phyloP scores from a whole-genome alignment of 495 filamentous ascomycete genomes.

The Penicillium turbatum region DNA sequence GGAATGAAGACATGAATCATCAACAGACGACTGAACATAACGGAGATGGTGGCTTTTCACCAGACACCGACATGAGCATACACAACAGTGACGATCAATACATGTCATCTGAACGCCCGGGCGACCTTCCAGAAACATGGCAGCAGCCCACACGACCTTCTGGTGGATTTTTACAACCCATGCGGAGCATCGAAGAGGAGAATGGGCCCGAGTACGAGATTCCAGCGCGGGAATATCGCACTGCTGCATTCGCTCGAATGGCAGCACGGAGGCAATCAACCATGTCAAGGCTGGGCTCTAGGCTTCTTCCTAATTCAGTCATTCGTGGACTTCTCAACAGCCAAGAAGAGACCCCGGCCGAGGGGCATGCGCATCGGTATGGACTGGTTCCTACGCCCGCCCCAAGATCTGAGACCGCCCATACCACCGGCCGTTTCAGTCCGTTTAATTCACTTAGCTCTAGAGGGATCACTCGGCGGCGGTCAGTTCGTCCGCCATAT shows the following conservation, averaged over 20 bases:
- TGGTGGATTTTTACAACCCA: slow-evolving; percentile 21
- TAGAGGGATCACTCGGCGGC: slow-evolving; percentile 38
- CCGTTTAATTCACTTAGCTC: slow-evolving; percentile 40
- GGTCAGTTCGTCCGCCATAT: slow-evolving; percentile 36
- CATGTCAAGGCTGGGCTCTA: slow-evolving; percentile 49
- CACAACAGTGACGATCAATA: slow-evolving; percentile 12
- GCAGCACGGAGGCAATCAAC: slow-evolving; percentile 47
- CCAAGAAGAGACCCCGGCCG: slow-evolving; percentile 46
- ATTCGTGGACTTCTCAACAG: slow-evolving; percentile 43
- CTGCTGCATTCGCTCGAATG: slow-evolving; percentile 38
- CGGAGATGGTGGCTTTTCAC: slow-evolving; percentile 21
- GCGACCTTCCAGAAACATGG: slow-evolving; percentile 16
- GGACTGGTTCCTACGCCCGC: slow-evolving; percentile 39
- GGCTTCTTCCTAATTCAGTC: slow-evolving; percentile 48
- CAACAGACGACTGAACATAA: slow-evolving; percentile 28
- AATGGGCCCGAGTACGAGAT: slow-evolving; percentile 22
- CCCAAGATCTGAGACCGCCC: slow-evolving; percentile 35
- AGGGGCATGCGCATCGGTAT: slow-evolving; percentile 49
- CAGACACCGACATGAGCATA: slow-evolving; percentile 15
- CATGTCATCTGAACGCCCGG: slow-evolving; percentile 9
- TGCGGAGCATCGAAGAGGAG: slow-evolving; percentile 38
- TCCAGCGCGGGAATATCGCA: slow-evolving; percentile 29
- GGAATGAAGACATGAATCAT: slow-evolving; percentile 44
- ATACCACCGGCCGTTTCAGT: slow-evolving; percentile 40
- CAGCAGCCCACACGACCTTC: slow-evolving; percentile 19